Evolutionary conservation across 768 basidiomycete genomes (phyloP).

Genomic region (Hebeloma cylindrosporum): DNA sequence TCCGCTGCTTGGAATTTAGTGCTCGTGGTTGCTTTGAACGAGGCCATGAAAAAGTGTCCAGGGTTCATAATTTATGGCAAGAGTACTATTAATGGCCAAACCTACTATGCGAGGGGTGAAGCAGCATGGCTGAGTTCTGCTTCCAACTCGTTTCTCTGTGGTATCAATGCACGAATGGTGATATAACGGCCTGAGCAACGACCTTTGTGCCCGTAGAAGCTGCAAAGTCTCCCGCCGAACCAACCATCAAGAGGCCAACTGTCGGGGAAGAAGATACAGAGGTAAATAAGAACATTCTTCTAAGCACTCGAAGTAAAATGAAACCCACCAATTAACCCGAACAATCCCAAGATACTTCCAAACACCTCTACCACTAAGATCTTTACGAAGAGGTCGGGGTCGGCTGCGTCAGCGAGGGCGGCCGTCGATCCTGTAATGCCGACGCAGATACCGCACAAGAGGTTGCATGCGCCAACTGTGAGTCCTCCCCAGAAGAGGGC

Average conservation of each 20-base stretch:
- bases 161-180: conserved; percentile 8
- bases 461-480: conserved; percentile 91
- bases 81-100: too few species aligned
- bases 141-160: too few species aligned
- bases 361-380: conserved; percentile 96
- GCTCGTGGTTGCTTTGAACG: too few species aligned
- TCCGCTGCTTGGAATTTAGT: too few species aligned
- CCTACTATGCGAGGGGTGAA: too few species aligned
- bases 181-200: too few species aligned
- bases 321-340: conserved; percentile 87
- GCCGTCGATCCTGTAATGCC: conserved; percentile 96
- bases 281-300: not conserved
- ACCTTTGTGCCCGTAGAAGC: too few species aligned
- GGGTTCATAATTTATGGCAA: too few species aligned
- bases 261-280: not conserved
- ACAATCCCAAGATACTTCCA: conserved; percentile 87
- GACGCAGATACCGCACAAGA: conserved; percentile 92
- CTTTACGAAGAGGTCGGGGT: conserved; percentile 93
- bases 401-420: conserved; percentile 92
- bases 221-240: not conserved
- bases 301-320: conserved; percentile 71
- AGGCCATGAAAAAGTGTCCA: too few species aligned
- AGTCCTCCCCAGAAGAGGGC: conserved; percentile 97
- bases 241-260: conserved; percentile 1
- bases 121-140: too few species aligned